A percentile compares a stretch with the other conserved stretches of the same genome.
phyloP scores from a whole-genome alignment of 2,329 filamentous ascomycete species.

The Penicillium sp. region DNA sequence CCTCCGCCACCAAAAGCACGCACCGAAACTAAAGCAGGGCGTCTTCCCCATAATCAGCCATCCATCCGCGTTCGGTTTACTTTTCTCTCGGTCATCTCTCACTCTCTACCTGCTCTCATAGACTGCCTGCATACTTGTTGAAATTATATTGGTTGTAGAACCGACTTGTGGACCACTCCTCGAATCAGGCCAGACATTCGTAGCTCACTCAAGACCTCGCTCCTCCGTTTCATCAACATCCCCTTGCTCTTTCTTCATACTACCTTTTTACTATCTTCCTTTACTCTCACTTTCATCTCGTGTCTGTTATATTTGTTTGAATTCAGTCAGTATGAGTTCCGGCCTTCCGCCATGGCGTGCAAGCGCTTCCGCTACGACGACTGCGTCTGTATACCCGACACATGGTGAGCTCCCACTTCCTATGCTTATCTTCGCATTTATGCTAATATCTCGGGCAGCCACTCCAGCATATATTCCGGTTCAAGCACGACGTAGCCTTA shows the following conservation, averaged over 20 bases:
- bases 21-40: neutral
- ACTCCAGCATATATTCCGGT: conserved; percentile 66
- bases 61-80: neutral
- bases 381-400: conserved; percentile 34
- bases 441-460: conserved; percentile 33
- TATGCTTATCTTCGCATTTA: neutral
- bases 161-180: conserved; percentile 19
- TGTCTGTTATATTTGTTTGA: conserved; percentile 19
- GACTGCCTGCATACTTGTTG: conserved; percentile 19
- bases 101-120: conserved; percentile 12
- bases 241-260: conserved; percentile 15
- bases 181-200: conserved; percentile 19
- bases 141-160: conserved; percentile 20
- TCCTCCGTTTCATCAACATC: conserved; percentile 21
- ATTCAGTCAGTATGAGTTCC: conserved; percentile 41
- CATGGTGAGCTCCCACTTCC: conserved; percentile 36
- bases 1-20: conserved; percentile 14
- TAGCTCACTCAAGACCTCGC: conserved; percentile 22
- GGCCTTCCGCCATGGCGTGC: conserved; percentile 46
- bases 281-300: conserved; percentile 12
- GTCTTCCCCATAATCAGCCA: neutral
- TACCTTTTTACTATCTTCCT: conserved; percentile 22
- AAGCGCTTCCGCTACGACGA: conserved; percentile 35
- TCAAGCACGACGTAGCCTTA: conserved; percentile 65
- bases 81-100: neutral